phyloP scores from a whole-genome alignment of 108 stramenopile genomes.

The Chaetoceros muelleri region DNA sequence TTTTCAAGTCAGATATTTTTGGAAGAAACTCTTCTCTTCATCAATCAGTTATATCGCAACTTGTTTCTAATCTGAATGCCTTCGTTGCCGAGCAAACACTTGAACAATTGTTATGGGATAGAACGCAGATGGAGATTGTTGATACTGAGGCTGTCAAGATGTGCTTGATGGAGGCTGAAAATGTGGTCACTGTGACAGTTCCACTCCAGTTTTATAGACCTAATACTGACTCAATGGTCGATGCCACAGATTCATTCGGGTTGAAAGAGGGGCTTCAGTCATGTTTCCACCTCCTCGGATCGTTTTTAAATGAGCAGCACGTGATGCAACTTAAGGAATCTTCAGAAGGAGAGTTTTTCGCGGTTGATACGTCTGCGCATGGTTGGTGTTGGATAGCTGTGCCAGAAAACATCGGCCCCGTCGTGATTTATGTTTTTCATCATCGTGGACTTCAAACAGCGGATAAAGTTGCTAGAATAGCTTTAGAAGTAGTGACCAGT shows the following conservation, averaged over 20 bases:
- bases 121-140: constrained; percentile 23
- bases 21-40: constrained; percentile 24
- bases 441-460: constrained; percentile 40
- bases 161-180: constrained; percentile 43
- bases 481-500: constrained; percentile 8
- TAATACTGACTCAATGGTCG: constrained; percentile 39
- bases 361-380: constrained; percentile 2
- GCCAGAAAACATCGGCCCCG: not conserved
- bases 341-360: constrained; percentile 15
- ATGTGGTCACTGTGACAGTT: constrained; percentile 24
- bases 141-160: constrained; percentile 30
- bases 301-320: constrained; percentile 12
- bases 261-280: constrained; percentile 41
- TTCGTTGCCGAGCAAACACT: constrained; percentile 57
- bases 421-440: constrained; percentile 48
- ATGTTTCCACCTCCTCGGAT: constrained; percentile 25
- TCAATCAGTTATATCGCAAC: constrained; percentile 22
- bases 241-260: constrained; percentile 39
- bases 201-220: constrained; percentile 46
- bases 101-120: constrained; percentile 35
- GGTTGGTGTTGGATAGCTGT: not conserved
- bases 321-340: constrained; percentile 6
- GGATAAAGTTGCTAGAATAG: constrained; percentile 13
- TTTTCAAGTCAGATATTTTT: constrained; percentile 10
- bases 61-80: constrained; percentile 31